A percentile compares a stretch with the other conserved stretches of the same genome.
phyloP scores from a whole-genome alignment of 352 stramenopile genomes.

The Phytophthora melonis region DNA sequence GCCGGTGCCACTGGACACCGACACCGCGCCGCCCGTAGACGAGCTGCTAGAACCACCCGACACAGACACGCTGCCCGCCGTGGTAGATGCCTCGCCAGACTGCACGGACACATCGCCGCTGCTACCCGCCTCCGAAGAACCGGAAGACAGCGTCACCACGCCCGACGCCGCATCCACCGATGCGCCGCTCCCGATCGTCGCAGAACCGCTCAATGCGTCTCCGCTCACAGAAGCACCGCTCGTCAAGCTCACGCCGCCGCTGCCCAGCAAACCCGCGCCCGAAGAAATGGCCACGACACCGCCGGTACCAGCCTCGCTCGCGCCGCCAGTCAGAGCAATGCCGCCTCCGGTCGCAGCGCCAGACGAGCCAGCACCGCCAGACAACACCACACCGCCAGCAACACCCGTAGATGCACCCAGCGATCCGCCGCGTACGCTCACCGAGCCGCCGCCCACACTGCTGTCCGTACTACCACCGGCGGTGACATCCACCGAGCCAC shows the following conservation, averaged over 20 bases:
- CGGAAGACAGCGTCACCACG: too few species aligned
- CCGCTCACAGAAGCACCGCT: too few species aligned
- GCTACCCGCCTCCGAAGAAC: constrained; percentile 10
- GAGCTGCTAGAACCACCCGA: constrained; percentile 25
- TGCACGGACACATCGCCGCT: constrained; percentile 27
- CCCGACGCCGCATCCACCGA: too few species aligned
- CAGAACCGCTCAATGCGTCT: too few species aligned
- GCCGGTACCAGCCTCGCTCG: neutral
- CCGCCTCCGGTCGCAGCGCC: constrained; percentile 5
- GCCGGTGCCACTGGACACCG: constrained; percentile 32
- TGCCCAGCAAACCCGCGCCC: neutral
- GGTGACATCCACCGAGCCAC: neutral
- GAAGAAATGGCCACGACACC: constrained; percentile 7
- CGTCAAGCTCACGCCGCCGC: neutral
- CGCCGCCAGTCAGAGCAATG: neutral
- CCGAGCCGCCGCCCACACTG: constrained; percentile 29
- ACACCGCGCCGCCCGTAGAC: constrained; percentile 28
- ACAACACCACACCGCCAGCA: constrained; percentile 21
- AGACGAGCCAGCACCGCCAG: constrained; percentile 11
- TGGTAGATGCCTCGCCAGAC: constrained; percentile 15
- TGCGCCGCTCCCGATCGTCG: too few species aligned
- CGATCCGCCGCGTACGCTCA: constrained; percentile 19
- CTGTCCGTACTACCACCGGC: constrained; percentile 21
- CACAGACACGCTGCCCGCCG: constrained; percentile 25
- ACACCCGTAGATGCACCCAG: neutral